Base-by-base conservation (phyloP, 2,329 filamentous ascomycete species). In the Diaporthe eres region DNA sequence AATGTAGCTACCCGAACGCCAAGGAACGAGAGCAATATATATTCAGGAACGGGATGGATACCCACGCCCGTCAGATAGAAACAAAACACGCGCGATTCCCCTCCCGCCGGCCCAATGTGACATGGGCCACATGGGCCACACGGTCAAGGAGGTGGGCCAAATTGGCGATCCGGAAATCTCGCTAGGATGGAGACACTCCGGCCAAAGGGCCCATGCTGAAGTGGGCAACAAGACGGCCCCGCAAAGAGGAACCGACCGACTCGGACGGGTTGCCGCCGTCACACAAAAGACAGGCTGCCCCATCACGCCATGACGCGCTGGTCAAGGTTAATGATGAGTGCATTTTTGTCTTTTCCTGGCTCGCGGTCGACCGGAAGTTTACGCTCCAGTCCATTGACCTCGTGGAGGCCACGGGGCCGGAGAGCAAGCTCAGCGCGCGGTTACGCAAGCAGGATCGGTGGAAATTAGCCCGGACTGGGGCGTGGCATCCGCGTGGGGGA, bases 141-240 rank as follows among this genome's bases (percentile, higher is more conserved):
- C 34, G 42, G 42, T 34, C 25, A 34, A 9, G 44, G 37, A 55
- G 42, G 65, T 49, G 65, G 65, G 65, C 65, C 65, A 42, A 13
- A 12, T 55, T 70, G 65, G 47, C 47, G 65, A 55, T 55, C 65
- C 65, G 65, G 65, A 70, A 55, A 70, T 70, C 65, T 70, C 65
- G 49, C 65, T 70, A 70, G 49, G 49, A 70, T 70, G 65, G 65
- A 70, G 49, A 70, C 65, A 70, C 34, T 55, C 65, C 65, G 65
- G 31, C 47, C n/a, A 39, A 39, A 39, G 51, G 34, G 49, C 22
- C 39, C 49, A 8, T 25, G 49, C 65, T 42, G 47, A 28, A 55
- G 65, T 31, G 51, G 65, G 34, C 34, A 31, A 55, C 37, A 39
- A 39, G 37, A 39, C 49, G 49, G 49, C 65, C 65, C 65, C 65